Evolutionary conservation across 2,329 filamentous ascomycete genomes (phyloP).

Genomic region (Ophiostoma australiae): DNA sequence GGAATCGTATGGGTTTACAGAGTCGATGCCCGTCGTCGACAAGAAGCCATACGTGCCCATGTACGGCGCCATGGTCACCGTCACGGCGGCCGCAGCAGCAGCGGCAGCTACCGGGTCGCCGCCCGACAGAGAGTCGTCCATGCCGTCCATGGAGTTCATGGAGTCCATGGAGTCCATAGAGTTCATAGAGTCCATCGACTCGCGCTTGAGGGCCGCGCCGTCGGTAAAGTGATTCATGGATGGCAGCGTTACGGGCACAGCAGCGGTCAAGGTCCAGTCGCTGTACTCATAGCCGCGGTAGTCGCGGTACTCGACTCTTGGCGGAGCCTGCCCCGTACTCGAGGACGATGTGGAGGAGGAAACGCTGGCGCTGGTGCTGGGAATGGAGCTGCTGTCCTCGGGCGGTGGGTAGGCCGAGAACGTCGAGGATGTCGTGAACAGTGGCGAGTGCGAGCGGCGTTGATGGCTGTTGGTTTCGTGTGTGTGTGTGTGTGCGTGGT

Average conservation of each 20-base stretch:
- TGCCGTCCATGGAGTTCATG: neutral
- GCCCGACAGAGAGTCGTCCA: neutral
- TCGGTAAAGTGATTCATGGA: conserved; percentile 57
- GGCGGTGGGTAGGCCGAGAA: conserved; percentile 62
- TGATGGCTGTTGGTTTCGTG: conserved; percentile 34
- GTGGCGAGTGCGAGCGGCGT: conserved; percentile 65
- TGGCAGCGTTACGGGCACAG: conserved; percentile 56
- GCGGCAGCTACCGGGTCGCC: conserved; percentile 1
- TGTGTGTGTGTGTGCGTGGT: conserved; percentile 41
- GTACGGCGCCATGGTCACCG: conserved; percentile 58
- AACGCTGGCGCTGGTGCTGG: neutral
- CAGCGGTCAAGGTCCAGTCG: conserved; percentile 47
- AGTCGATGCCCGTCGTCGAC: conserved; percentile 58
- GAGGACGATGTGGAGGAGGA: conserved; percentile 15
- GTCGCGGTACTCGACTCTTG: conserved; percentile 10
- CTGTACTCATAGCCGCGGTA: conserved; percentile 45
- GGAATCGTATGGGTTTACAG: conserved; percentile 58
- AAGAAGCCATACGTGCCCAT: conserved; percentile 61
- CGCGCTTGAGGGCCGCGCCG: conserved; percentile 66
- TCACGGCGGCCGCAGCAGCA: conserved; percentile 28
- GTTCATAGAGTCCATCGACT: conserved; percentile 34
- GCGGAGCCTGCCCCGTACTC: conserved; percentile 25
- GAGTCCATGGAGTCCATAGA: conserved; percentile 37
- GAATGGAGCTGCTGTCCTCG: conserved; percentile 43
- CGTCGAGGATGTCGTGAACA: conserved; percentile 42